Conservation (phyloP, 225 moss, liverwort and hornwort genomes). For the Physcomitrellopsis africana region DNA sequence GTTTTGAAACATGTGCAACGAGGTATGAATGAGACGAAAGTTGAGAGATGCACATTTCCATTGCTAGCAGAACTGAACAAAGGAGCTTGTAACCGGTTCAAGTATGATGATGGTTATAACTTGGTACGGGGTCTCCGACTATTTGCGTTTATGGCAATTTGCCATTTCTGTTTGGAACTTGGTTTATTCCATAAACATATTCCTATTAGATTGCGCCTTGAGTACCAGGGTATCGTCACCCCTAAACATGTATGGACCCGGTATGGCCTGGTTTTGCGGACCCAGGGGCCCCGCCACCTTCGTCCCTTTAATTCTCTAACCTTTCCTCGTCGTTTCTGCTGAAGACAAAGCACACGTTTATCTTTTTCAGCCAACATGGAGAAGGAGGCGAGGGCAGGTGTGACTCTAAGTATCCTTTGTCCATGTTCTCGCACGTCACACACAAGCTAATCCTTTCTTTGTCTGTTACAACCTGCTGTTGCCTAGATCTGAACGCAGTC, state of each 20-base stretch:
- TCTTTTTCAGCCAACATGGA: slow-evolving; percentile 40
- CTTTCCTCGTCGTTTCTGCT: slow-evolving; percentile 39
- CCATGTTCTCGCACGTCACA: slow-evolving; percentile 72
- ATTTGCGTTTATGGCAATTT: slow-evolving; percentile 54
- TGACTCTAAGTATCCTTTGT: slow-evolving; percentile 76
- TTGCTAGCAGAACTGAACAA: slow-evolving; percentile 6
- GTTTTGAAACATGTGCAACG: not conserved
- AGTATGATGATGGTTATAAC: slow-evolving; percentile 41
- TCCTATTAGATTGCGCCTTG: slow-evolving; percentile 37
- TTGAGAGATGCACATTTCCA: slow-evolving; percentile 2
- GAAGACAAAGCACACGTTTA: slow-evolving; percentile 50
- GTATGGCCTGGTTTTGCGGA: slow-evolving; percentile 45
- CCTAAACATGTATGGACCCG: slow-evolving; percentile 51
- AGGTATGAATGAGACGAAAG: not conserved
- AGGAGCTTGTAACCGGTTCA: not conserved
- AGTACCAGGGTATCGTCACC: slow-evolving; percentile 46
- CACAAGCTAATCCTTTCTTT: slow-evolving; percentile 59
- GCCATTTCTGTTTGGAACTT: slow-evolving; percentile 33
- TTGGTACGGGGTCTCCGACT: slow-evolving; percentile 47
- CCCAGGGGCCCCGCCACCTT: slow-evolving; percentile 22
- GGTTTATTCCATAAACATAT: slow-evolving; percentile 48
- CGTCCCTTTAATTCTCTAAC: slow-evolving; percentile 47
- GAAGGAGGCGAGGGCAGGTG: slow-evolving; percentile 81
- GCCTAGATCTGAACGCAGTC: slow-evolving; percentile 72
- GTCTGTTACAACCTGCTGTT: slow-evolving; percentile 56